Base-by-base conservation (phyloP, 169 alveolate genomes). In the Plasmodium chabaudi region DNA sequence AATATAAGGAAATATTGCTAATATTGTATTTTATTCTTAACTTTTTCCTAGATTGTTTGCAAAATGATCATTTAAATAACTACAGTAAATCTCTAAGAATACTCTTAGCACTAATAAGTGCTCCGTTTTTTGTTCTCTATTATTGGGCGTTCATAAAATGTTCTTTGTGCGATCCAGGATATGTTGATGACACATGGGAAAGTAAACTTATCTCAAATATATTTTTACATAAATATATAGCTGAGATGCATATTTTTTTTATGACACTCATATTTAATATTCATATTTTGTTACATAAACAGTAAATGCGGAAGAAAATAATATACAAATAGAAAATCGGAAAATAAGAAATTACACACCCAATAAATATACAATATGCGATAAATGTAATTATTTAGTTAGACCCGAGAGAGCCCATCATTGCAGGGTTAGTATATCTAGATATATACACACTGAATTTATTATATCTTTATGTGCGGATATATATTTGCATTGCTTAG, bases 401-500 rank as follows among this genome's bases (percentile, higher is more conserved):
- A 60, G 88, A 42, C 88, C 88, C 12, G 88, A 75, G 60, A 75
- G 88, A 42, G 77, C 88, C 17, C 88, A 75, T 44, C 88, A 75
- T 21, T 75, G 88, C 60, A 63, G 88, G 74, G 88, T 75, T 53
- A 63, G 72, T 51, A 51, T 12, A 13, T 1, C 3, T 12, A 51
- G 59, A 51, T 12, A 15, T 15, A 51, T 15, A 7, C 6, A 12
- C 6, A 51, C 59, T 12, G 5, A 0, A 12, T 51, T 51, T 12
- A 15, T 51, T 25, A 9, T 27, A 25, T 25, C 9, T 17, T 61
- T 25, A 2, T 53, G 51, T 7, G 23, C 5, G 34, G 5, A 5
- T 71, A 49, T 51, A 25, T 51, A 71, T 53, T 12, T 51, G 7
- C 59, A 51, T 15, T 15, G 5, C 59, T 15, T 51, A 51, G 23